phyloP scores from a whole-genome alignment of 768 basidiomycete genomes.

The Leccinum aurantiacum region DNA sequence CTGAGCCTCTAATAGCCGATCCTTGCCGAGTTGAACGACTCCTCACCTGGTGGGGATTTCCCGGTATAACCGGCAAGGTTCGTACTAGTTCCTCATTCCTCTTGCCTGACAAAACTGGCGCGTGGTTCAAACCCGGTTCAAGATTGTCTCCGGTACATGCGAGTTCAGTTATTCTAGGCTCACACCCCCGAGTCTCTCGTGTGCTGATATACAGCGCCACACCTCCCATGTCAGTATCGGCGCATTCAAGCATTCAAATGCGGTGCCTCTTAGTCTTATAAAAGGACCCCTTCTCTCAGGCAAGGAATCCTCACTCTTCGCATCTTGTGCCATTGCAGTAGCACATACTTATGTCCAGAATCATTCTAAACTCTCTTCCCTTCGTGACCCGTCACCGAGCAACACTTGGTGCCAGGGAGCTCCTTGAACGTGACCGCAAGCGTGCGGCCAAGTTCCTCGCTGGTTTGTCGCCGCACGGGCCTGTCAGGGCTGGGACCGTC shows the following conservation, averaged over 20 bases:
- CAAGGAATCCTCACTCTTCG: background rate
- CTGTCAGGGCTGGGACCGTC: slow-evolving; percentile 27
- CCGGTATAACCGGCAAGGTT: background rate
- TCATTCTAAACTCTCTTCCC: slow-evolving; percentile 40
- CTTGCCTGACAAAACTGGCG: background rate
- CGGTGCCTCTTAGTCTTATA: slow-evolving; percentile 18
- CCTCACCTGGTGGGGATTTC: background rate
- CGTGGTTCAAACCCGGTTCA: background rate
- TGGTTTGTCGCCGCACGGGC: slow-evolving; percentile 56
- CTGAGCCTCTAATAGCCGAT: background rate
- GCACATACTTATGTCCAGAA: slow-evolving; percentile 35
- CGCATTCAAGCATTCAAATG: background rate
- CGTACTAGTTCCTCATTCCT: background rate
- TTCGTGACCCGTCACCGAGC: slow-evolving; percentile 45
- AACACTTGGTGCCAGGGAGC: slow-evolving; percentile 42
- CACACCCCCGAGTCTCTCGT: background rate
- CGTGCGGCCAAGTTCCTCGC: slow-evolving; percentile 57
- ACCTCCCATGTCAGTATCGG: background rate
- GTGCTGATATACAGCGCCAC: background rate
- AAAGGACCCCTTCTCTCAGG: slow-evolving; percentile 3
- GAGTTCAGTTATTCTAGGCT: background rate
- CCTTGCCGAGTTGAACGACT: background rate
- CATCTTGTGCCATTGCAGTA: background rate
- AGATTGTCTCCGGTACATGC: background rate
- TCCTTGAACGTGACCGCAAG: slow-evolving; percentile 52